A percentile compares a stretch with the other conserved stretches of the same genome.
phyloP scores from a whole-genome alignment of 306 rosid species.

The Aeschynomene evenia region DNA sequence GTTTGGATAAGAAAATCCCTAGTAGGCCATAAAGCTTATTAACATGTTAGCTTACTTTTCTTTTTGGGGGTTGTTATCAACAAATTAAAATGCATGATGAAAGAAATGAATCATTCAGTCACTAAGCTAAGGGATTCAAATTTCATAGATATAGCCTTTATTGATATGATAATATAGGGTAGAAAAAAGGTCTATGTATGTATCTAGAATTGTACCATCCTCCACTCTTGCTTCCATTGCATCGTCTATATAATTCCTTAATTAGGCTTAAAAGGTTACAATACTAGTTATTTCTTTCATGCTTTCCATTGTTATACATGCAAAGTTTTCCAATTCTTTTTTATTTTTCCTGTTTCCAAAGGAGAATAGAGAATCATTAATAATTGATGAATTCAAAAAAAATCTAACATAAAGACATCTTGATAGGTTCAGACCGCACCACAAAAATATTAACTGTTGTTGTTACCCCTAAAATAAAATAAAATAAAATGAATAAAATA shows the following conservation, averaged over 20 bases:
- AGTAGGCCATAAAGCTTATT: background rate
- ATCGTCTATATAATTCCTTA: no score
- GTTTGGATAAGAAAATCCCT: conserved; percentile 7
- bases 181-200: background rate
- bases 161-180: background rate
- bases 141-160: background rate
- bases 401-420: background rate
- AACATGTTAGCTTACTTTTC: background rate
- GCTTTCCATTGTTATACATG: background rate
- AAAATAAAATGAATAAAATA: background rate
- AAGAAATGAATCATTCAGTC: background rate
- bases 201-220: background rate
- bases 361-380: background rate
- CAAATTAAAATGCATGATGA: background rate
- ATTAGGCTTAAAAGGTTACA: no score
- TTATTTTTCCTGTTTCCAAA: background rate
- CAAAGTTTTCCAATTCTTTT: background rate
- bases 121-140: background rate
- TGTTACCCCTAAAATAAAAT: no score
- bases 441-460: no score
- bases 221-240: background rate
- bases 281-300: background rate
- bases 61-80: background rate
- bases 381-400: no score
- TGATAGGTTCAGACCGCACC: no score